Percentiles rank a stretch among this genome's conserved stretches.
phyloP scores from a whole-genome alignment of 2,329 filamentous ascomycete genomes.

The Penicillium sp. region DNA sequence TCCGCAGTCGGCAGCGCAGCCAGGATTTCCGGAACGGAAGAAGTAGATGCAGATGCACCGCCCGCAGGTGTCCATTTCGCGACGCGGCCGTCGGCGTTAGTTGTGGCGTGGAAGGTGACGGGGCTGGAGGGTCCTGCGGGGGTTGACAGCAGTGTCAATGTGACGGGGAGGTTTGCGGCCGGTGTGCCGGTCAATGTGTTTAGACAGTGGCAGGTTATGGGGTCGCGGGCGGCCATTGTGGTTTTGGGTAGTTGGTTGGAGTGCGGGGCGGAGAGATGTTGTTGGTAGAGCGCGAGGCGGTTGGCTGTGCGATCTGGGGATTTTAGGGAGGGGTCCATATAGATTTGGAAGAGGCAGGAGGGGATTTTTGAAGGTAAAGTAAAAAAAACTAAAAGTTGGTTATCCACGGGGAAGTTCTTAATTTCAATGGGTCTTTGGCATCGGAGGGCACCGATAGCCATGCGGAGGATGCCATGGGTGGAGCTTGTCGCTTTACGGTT shows the following conservation, averaged over 20 bases:
- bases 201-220: conserved; percentile 53
- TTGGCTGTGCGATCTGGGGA: conserved; percentile 27
- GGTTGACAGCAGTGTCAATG: conserved; percentile 59
- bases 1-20: conserved; percentile 35
- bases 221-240: conserved; percentile 41
- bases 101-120: conserved; percentile 39
- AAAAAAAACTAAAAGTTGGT: conserved; percentile 1
- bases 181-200: conserved; percentile 50
- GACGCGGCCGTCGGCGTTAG: conserved; percentile 49
- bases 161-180: conserved; percentile 49
- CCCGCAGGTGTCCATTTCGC: conserved; percentile 41
- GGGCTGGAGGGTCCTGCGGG: conserved; percentile 28
- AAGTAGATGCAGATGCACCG: conserved; percentile 16
- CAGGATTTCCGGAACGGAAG: conserved; percentile 31
- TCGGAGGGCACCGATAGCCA: conserved; percentile 39
- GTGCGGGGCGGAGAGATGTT: conserved; percentile 27
- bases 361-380: background rate
- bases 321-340: conserved; percentile 16
- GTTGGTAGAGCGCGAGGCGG: conserved; percentile 36
- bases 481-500: background rate
- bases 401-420: background rate
- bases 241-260: conserved; percentile 19
- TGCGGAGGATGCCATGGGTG: conserved; percentile 26
- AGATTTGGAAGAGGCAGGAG: conserved; percentile 3
- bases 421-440: conserved; percentile 24